Percentiles rank a stretch among this genome's conserved stretches.
Evolutionary conservation across 2,329 filamentous ascomycete genomes (phyloP).

Genomic region (Nemania bipapillata): DNA sequence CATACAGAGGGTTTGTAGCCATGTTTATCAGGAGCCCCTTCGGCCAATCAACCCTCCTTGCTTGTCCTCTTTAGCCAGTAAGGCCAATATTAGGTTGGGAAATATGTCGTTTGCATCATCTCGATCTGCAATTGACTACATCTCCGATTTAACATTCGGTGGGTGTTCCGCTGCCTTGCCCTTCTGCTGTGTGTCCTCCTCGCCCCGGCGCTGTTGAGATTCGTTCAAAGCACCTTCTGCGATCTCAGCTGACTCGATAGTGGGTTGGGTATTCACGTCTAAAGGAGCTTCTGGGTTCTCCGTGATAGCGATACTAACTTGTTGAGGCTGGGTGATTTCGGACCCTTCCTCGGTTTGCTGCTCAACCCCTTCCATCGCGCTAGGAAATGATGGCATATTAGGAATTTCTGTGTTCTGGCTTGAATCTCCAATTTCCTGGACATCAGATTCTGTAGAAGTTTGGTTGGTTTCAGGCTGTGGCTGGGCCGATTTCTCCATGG

Average conservation of each 20-base stretch:
- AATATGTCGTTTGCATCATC: neutral
- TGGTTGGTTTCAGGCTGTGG: neutral
- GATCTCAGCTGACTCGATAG: neutral
- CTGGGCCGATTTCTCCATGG: neutral
- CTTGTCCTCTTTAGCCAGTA: neutral
- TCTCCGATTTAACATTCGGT: neutral
- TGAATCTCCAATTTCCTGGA: neutral
- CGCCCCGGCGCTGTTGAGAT: neutral
- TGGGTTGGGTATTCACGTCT: neutral
- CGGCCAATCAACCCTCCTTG: neutral
- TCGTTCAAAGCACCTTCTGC: neutral
- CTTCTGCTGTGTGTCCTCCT: neutral
- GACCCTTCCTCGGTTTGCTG: neutral
- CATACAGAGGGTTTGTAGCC: neutral
- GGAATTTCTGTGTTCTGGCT: neutral
- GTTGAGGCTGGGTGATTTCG: neutral
- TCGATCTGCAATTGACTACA: neutral
- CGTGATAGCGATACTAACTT: neutral
- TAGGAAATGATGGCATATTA: neutral
- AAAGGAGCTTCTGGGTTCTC: neutral
- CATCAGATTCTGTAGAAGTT: neutral
- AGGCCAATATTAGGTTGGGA: neutral
- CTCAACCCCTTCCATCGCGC: slow-evolving; percentile 11
- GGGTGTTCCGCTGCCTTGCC: neutral
- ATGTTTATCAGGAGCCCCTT: neutral